A percentile compares a stretch with the other conserved stretches of the same genome.
Conservation (phyloP, 2,329 filamentous ascomycete species). For the Sclerotinia borealis region DNA sequence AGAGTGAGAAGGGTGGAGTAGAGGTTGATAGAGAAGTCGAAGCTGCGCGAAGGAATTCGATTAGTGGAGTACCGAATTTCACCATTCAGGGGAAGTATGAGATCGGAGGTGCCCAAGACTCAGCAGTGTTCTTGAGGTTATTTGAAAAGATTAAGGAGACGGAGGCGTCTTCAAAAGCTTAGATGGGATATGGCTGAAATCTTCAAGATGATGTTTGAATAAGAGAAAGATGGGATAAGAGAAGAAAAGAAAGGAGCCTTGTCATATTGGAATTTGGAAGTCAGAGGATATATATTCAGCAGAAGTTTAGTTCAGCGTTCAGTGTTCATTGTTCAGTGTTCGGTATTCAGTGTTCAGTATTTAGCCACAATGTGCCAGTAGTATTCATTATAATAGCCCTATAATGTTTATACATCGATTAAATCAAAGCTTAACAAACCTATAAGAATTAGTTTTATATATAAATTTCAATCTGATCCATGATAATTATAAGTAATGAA, state of each 20-base stretch:
- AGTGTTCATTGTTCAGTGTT: too few species aligned
- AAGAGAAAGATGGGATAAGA: neutral
- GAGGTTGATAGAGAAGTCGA: constrained; percentile 33
- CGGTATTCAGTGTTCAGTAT: too few species aligned
- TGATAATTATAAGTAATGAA: too few species aligned
- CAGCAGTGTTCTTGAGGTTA: constrained; percentile 57
- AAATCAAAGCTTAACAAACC: too few species aligned
- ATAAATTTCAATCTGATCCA: too few species aligned
- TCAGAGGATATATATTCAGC: neutral
- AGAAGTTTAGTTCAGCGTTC: neutral
- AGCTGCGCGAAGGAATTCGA: constrained; percentile 38
- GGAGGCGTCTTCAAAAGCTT: constrained; percentile 24
- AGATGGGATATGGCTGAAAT: neutral
- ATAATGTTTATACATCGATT: too few species aligned
- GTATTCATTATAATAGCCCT: too few species aligned
- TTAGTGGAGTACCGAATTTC: constrained; percentile 70
- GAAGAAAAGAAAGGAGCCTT: too few species aligned
- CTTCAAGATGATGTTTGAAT: neutral
- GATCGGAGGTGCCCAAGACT: constrained; percentile 67
- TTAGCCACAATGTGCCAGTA: too few species aligned
- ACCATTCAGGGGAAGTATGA: constrained; percentile 62
- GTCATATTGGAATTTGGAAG: too few species aligned
- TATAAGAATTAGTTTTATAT: too few species aligned
- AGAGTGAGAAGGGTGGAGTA: constrained; percentile 46
- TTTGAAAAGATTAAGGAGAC: constrained; percentile 49